Conservation (phyloP, 306 rosid genomes). For the Gastrolobium bilobum region DNA sequence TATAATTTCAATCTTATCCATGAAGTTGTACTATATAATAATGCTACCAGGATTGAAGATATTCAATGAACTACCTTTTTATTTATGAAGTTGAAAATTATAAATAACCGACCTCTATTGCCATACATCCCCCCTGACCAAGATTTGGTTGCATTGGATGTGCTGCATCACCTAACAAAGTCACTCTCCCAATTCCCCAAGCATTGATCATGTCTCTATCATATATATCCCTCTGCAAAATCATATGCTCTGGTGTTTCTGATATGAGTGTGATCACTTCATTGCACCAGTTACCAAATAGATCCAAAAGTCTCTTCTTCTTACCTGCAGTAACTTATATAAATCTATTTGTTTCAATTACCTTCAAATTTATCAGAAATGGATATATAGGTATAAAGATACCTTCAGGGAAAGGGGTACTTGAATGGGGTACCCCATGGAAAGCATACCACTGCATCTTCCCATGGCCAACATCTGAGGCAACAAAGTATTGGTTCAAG, state of each 20-base stretch:
- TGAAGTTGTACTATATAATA: background rate
- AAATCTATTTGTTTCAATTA: constrained; percentile 23
- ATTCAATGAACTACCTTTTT: background rate
- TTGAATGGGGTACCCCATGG: constrained; percentile 56
- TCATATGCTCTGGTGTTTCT: constrained; percentile 57
- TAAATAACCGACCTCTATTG: constrained; percentile 52
- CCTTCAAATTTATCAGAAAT: constrained; percentile 16
- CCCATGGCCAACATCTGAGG: constrained; percentile 59
- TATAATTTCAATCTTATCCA: background rate
- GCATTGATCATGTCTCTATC: constrained; percentile 56
- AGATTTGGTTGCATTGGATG: constrained; percentile 69
- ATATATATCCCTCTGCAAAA: constrained; percentile 59
- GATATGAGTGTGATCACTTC: constrained; percentile 55
- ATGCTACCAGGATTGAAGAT: background rate
- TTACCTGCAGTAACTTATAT: constrained; percentile 43
- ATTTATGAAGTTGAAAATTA: constrained; percentile 6
- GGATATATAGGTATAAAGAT: background rate
- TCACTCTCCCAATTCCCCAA: constrained; percentile 61
- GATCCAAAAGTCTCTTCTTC: constrained; percentile 50
- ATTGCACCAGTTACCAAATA: constrained; percentile 57
- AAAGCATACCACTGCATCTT: constrained; percentile 67
- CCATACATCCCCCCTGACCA: constrained; percentile 63
- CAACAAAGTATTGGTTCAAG: constrained; percentile 61
- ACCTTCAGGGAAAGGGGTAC: constrained; percentile 41
- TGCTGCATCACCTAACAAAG: constrained; percentile 61